A percentile compares a stretch with the other conserved stretches of the same genome.
Evolutionary conservation across 1,139 yeast species (phyloP).

Genomic region (Kurtzmaniella quercitrusa): DNA sequence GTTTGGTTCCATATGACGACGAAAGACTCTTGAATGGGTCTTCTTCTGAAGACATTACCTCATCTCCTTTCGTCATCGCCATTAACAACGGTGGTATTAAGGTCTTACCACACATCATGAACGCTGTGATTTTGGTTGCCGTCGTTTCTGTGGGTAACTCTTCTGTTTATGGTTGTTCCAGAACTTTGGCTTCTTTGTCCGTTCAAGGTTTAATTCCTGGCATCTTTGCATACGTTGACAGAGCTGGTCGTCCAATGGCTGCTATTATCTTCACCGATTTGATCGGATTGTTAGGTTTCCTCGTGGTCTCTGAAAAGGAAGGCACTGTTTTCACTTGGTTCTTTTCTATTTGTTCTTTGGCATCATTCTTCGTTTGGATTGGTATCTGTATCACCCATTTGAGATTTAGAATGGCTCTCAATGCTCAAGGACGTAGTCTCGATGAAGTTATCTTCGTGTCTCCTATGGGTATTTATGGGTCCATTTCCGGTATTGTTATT

Average conservation of each 20-base stretch:
- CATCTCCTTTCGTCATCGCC: conserved; percentile 43
- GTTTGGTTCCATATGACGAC: conserved; percentile 41
- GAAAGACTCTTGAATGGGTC: conserved; percentile 31
- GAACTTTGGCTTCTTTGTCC: conserved; percentile 53
- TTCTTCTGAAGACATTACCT: conserved; percentile 26
- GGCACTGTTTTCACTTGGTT: conserved; percentile 58
- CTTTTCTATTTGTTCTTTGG: conserved; percentile 61
- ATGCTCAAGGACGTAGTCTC: conserved; percentile 29
- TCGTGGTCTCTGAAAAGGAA: conserved; percentile 49
- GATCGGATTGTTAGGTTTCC: conserved; percentile 61
- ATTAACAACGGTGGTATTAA: conserved; percentile 34
- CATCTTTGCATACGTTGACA: conserved; percentile 50
- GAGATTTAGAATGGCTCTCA: conserved; percentile 23
- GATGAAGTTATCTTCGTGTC: conserved; percentile 48
- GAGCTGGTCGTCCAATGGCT: conserved; percentile 53
- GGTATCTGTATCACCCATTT: conserved; percentile 31
- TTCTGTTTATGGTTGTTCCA: conserved; percentile 52
- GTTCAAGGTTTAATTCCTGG: conserved; percentile 45
- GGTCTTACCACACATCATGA: conserved; percentile 48
- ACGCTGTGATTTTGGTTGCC: conserved; percentile 49
- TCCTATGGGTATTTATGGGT: conserved; percentile 47
- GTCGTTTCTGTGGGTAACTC: conserved; percentile 54
- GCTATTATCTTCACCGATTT: conserved; percentile 47
- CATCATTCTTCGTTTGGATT: conserved; percentile 54
- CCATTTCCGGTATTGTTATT: conserved; percentile 39